phyloP scores from a whole-genome alignment of 768 basidiomycete species.

The Austroboletus eburneus region DNA sequence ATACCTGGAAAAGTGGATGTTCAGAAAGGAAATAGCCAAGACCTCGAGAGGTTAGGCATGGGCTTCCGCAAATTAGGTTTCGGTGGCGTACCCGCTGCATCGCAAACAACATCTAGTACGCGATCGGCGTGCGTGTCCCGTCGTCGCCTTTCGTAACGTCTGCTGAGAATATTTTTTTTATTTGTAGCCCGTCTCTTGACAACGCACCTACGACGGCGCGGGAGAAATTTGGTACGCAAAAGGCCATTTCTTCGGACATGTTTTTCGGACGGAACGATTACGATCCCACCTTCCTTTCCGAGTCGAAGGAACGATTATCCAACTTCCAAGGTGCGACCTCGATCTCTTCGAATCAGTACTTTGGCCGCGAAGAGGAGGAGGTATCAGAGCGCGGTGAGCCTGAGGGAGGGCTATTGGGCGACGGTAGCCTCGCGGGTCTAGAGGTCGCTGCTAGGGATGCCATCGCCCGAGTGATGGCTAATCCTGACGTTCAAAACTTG shows the following conservation, averaged over 20 bases:
- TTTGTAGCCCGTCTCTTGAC: slow-evolving; percentile 34
- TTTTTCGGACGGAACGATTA: slow-evolving; percentile 90
- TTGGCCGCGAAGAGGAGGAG: slow-evolving; percentile 86
- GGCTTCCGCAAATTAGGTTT: slow-evolving; percentile 81
- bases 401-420: slow-evolving; percentile 53
- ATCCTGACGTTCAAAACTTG: slow-evolving; percentile 84
- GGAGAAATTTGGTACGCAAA: slow-evolving; percentile 88
- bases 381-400: slow-evolving; percentile 37
- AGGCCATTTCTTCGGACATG: slow-evolving; percentile 97
- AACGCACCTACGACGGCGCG: slow-evolving; percentile 77
- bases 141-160: not conserved
- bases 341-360: slow-evolving; percentile 95
- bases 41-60: slow-evolving; percentile 57
- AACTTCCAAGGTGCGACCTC: slow-evolving; percentile 88
- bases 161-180: not conserved
- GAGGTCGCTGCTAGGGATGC: slow-evolving; percentile 73
- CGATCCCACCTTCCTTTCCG: slow-evolving; percentile 63
- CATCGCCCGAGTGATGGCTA: slow-evolving; percentile 66
- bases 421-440: slow-evolving; percentile 49
- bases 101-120: slow-evolving; percentile 49
- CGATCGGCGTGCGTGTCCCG: slow-evolving; percentile 32
- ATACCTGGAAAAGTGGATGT: slow-evolving; percentile 29
- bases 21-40: slow-evolving; percentile 42
- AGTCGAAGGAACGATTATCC: slow-evolving; percentile 79
- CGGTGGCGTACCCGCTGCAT: slow-evolving; percentile 68